These are phyloP conservation scores for Amniculicola lignicola DNA, from an alignment of 495 filamentous ascomycete species.

Conservation along the genomic window DNA sequence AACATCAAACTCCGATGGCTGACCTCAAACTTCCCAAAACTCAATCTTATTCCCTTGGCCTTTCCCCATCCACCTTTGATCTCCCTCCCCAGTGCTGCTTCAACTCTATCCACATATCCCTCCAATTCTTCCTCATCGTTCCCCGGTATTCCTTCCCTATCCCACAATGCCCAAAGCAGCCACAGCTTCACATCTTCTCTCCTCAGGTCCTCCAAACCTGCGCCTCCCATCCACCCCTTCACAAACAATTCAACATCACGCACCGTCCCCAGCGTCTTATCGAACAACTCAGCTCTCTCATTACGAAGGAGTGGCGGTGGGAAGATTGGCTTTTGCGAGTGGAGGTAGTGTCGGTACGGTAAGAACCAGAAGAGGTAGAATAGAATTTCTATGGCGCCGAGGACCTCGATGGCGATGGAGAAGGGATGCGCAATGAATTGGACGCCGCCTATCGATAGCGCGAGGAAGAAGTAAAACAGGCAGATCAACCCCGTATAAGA, in stretches of 20 bases:
- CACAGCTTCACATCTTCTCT: conserved; percentile 15
- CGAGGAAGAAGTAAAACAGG: conserved; percentile 13
- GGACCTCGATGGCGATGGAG: conserved; percentile 10
- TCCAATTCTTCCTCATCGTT: conserved; percentile 11
- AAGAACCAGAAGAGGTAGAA: conserved; percentile 15
- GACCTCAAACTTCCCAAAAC: conserved; percentile 4
- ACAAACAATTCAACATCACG: conserved; percentile 1
- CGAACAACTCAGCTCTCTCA: neutral
- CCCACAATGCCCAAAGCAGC: conserved; percentile 13
- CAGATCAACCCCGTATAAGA: conserved; percentile 10
- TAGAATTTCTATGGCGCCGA: conserved; percentile 8
- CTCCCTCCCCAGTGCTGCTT: neutral
- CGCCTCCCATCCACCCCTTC: conserved; percentile 7
- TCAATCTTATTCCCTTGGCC: conserved; percentile 11
- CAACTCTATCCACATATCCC: conserved; percentile 2
- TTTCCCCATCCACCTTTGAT: conserved; percentile 11
- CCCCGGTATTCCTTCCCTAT: conserved; percentile 1
- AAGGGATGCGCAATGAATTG: neutral
- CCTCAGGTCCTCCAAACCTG: conserved; percentile 4
- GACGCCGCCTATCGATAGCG: conserved; percentile 8
- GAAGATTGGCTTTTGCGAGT: neutral
- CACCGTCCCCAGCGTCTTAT: neutral
- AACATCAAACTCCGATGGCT: conserved; percentile 3
- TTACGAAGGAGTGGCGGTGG: neutral
- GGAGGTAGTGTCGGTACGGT: conserved; percentile 12